phyloP scores from a whole-genome alignment of 2,329 filamentous ascomycete species.

The Aspergillus luchuensis region DNA sequence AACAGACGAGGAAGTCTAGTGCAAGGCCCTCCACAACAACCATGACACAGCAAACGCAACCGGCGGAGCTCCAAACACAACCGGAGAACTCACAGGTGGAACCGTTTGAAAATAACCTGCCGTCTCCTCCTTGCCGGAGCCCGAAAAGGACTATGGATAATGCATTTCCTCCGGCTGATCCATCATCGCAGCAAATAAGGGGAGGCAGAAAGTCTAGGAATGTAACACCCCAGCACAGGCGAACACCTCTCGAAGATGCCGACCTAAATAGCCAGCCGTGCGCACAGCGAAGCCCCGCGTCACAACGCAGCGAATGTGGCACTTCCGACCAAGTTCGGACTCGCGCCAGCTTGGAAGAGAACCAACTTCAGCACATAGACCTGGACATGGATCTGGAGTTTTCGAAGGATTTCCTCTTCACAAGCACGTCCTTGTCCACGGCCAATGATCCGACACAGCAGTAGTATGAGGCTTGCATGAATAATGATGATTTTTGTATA shows the following conservation, averaged over 20 bases:
- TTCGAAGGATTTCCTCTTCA: slow-evolving; percentile 39
- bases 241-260: slow-evolving; percentile 28
- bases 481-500: not conserved
- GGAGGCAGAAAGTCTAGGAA: slow-evolving; percentile 13
- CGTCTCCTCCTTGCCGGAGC: slow-evolving; percentile 24
- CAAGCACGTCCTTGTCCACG: slow-evolving; percentile 34
- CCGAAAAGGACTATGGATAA: slow-evolving; percentile 33
- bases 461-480: not conserved
- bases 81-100: slow-evolving; percentile 15
- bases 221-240: slow-evolving; percentile 14
- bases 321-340: slow-evolving; percentile 15
- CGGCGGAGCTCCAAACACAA: slow-evolving; percentile 21
- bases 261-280: slow-evolving; percentile 32
- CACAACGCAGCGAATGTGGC: slow-evolving; percentile 15
- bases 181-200: slow-evolving; percentile 11
- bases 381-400: slow-evolving; percentile 40
- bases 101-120: slow-evolving; percentile 26
- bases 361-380: slow-evolving; percentile 32
- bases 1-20: slow-evolving; percentile 22
- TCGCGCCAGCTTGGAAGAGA: slow-evolving; percentile 18
- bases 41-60: slow-evolving; percentile 18
- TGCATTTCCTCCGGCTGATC: slow-evolving; percentile 19
- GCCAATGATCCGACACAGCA: slow-evolving; percentile 19
- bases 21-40: slow-evolving; percentile 13
- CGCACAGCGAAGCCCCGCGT: slow-evolving; percentile 19